Percentiles rank a stretch among this genome's conserved stretches.
Evolutionary conservation across 2,329 filamentous ascomycete genomes (phyloP).

Genomic region (Nemania sp.): DNA sequence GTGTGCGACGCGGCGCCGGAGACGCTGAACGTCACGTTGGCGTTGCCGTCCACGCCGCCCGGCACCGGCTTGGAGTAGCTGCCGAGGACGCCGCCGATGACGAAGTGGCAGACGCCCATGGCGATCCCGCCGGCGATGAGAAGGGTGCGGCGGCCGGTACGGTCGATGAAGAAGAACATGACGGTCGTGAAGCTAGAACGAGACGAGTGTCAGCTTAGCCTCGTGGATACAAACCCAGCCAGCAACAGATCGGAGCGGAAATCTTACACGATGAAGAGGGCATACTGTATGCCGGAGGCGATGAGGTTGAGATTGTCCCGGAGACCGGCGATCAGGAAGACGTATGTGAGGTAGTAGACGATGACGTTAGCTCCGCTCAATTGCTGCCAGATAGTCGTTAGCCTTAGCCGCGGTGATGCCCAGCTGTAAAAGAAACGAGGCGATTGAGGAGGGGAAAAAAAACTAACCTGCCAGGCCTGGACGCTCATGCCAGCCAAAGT

Average conservation of each 20-base stretch:
- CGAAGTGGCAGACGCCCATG: conserved; percentile 65
- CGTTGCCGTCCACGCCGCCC: conserved; percentile 51
- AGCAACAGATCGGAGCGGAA: not conserved
- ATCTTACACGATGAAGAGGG: conserved; percentile 52
- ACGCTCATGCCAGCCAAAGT: conserved; percentile 60
- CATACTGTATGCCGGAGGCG: conserved; percentile 61
- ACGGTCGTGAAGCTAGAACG: conserved; percentile 47
- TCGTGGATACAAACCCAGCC: not conserved
- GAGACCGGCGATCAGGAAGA: conserved; percentile 63
- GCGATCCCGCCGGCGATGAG: conserved; percentile 68
- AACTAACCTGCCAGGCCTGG: conserved; percentile 57
- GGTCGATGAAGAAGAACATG: conserved; percentile 58
- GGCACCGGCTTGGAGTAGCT: conserved; percentile 49
- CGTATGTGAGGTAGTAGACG: conserved; percentile 64
- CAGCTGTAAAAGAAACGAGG: not conserved
- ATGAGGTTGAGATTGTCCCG: conserved; percentile 56
- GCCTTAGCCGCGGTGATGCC: not conserved
- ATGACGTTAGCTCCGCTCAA: conserved; percentile 57
- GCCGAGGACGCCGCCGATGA: conserved; percentile 58
- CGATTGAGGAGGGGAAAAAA: conserved; percentile 23
- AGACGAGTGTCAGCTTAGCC: conserved; percentile 18
- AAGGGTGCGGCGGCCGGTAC: conserved; percentile 64
- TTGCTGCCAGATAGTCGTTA: conserved; percentile 44
- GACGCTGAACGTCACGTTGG: conserved; percentile 59
- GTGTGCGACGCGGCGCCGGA: conserved; percentile 59